Evolutionary conservation across 2,329 filamentous ascomycete genomes (phyloP).

Genomic region (Penicillium sp.): DNA sequence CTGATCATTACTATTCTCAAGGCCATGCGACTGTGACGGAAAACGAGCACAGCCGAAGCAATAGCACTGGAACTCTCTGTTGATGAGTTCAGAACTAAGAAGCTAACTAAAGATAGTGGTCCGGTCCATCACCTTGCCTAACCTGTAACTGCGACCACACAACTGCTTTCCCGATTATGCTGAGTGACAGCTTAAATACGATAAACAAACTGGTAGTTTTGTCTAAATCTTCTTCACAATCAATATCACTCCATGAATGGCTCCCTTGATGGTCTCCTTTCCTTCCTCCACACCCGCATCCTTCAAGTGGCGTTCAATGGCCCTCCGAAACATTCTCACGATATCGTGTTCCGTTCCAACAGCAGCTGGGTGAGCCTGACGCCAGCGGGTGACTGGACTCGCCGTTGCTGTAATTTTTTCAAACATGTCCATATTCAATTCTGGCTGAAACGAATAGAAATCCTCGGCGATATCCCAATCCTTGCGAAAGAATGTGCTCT

Average conservation of each 20-base stretch:
- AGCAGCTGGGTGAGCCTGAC: constrained; percentile 43
- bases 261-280: constrained; percentile 27
- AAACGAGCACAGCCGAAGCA: too few species aligned
- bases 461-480: constrained; percentile 45
- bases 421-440: constrained; percentile 26
- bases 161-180: too few species aligned
- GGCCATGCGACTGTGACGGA: too few species aligned
- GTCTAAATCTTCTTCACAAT: constrained; percentile 14
- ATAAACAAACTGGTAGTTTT: too few species aligned
- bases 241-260: constrained; percentile 16
- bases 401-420: constrained; percentile 36
- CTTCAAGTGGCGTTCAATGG: constrained; percentile 28
- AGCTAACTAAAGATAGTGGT: too few species aligned
- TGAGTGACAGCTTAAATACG: too few species aligned
- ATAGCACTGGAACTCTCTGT: too few species aligned
- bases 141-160: too few species aligned
- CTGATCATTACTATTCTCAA: too few species aligned
- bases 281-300: constrained; percentile 30
- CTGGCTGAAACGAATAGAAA: constrained; percentile 26
- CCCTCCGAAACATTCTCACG: constrained; percentile 29
- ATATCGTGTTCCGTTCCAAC: constrained; percentile 43
- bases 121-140: too few species aligned
- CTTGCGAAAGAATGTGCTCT: constrained; percentile 43
- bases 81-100: too few species aligned
- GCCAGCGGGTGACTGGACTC: constrained; percentile 47